Percentiles rank a stretch among this genome's conserved stretches.
phyloP scores from a whole-genome alignment of 176 grass and related monocot species.

The Oryza glaberrima region DNA sequence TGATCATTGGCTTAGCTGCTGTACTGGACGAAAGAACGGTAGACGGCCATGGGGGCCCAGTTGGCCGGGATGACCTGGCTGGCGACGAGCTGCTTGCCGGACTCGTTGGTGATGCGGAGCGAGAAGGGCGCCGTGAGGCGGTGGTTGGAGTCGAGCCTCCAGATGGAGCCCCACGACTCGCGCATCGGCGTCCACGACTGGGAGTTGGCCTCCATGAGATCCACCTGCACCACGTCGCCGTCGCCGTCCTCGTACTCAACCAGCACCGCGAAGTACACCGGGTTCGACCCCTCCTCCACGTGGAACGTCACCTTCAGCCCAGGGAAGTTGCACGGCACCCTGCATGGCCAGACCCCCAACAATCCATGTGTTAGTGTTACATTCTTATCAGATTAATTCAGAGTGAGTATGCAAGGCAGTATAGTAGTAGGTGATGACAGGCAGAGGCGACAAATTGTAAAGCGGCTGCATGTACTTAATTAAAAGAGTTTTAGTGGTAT shows the following conservation, averaged over 20 bases:
- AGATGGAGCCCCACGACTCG: slow-evolving; percentile 69
- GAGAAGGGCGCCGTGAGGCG: slow-evolving; percentile 66
- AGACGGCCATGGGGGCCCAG: slow-evolving; percentile 59
- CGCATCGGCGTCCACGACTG: slow-evolving; percentile 61
- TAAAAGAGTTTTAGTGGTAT: background rate
- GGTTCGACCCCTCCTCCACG: slow-evolving; percentile 79
- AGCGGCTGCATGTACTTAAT: background rate
- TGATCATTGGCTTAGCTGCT: background rate
- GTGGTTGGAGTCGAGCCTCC: slow-evolving; percentile 71
- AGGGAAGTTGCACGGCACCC: slow-evolving; percentile 61
- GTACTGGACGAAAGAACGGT: slow-evolving; percentile 60
- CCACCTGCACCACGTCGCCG: slow-evolving; percentile 64
- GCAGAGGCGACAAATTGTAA: slow-evolving; percentile 15
- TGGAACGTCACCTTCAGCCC: slow-evolving; percentile 63
- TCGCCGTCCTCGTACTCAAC: slow-evolving; percentile 75
- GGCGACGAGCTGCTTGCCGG: slow-evolving; percentile 59
- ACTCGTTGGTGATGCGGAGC: slow-evolving; percentile 63
- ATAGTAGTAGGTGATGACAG: background rate
- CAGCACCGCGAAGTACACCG: slow-evolving; percentile 61
- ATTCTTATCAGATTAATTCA: no score
- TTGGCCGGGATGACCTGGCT: slow-evolving; percentile 67
- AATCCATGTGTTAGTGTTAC: slow-evolving; percentile 19
- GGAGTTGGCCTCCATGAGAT: slow-evolving; percentile 68
- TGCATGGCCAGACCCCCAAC: slow-evolving; percentile 17
- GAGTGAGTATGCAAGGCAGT: slow-evolving; percentile 4